A percentile compares a stretch with the other conserved stretches of the same genome.
Evolutionary conservation across 371 early-diverging fungal genomes (phyloP).

Genomic region (Syncephalis plumigaleata): DNA sequence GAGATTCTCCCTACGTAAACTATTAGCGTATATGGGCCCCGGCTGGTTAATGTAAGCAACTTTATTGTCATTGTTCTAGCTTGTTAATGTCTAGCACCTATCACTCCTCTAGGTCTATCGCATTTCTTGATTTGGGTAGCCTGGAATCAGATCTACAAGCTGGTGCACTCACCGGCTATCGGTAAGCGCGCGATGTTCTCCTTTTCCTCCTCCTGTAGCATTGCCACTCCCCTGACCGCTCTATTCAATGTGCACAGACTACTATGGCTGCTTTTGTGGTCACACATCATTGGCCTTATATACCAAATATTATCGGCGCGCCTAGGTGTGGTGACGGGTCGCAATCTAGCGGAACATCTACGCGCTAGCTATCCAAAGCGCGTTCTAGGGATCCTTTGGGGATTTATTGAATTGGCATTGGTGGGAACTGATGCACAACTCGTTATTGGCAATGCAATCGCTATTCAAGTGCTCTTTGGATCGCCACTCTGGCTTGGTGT

Average conservation of each 20-base stretch:
- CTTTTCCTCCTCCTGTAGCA: not conserved
- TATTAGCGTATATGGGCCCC: conserved; percentile 13
- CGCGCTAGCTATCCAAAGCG: conserved; percentile 23
- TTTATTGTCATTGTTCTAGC: no score
- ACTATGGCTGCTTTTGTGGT: conserved; percentile 44
- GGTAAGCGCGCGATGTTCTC: not conserved
- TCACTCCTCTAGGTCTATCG: conserved; percentile 32
- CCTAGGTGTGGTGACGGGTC: conserved; percentile 51
- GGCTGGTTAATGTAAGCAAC: conserved; percentile 32
- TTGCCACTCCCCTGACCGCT: no score
- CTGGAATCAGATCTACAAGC: conserved; percentile 52
- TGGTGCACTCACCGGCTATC: conserved; percentile 40
- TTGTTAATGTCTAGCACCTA: not conserved
- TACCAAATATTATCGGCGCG: conserved; percentile 44
- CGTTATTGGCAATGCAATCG: conserved; percentile 59
- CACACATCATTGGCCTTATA: conserved; percentile 37
- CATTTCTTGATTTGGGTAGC: conserved; percentile 59
- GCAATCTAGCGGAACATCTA: conserved; percentile 44
- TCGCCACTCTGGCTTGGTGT: conserved; percentile 45
- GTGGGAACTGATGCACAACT: conserved; percentile 58
- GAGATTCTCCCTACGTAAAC: no score
- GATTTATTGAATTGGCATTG: conserved; percentile 48
- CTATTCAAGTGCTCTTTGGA: conserved; percentile 37
- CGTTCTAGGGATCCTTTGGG: conserved; percentile 25
- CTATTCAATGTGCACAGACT: no score